Evolutionary conservation across 2,329 filamentous ascomycete genomes (phyloP).

Genomic region (Exophiala mesophila): DNA sequence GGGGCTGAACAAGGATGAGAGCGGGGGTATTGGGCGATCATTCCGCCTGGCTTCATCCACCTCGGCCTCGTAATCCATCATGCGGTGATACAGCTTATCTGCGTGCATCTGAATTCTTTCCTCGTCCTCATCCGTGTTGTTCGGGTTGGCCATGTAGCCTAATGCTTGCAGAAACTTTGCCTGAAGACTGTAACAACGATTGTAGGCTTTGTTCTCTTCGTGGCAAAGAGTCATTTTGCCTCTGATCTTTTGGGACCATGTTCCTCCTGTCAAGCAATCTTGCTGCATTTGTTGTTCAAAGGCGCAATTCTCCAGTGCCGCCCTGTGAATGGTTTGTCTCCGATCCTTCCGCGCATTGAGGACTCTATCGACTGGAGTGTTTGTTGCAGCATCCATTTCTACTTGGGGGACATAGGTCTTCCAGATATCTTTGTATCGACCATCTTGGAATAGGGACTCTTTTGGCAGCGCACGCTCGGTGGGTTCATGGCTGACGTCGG

Average conservation of each 20-base stretch:
- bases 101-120: slow-evolving; percentile 95
- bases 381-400: slow-evolving; percentile 63
- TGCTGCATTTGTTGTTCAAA: slow-evolving; percentile 78
- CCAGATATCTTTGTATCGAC: slow-evolving; percentile 83
- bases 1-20: slow-evolving; percentile 43
- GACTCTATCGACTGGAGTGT: slow-evolving; percentile 75
- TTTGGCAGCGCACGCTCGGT: slow-evolving; percentile 25
- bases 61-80: slow-evolving; percentile 73
- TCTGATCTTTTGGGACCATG: slow-evolving; percentile 53
- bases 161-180: slow-evolving; percentile 83
- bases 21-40: slow-evolving; percentile 38
- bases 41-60: slow-evolving; percentile 56
- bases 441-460: slow-evolving; percentile 62
- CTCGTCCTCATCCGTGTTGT: slow-evolving; percentile 64
- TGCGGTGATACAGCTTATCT: slow-evolving; percentile 80
- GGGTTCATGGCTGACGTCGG: slow-evolving; percentile 25
- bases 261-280: slow-evolving; percentile 73
- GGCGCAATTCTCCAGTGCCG: slow-evolving; percentile 90
- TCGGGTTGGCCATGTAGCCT: slow-evolving; percentile 63
- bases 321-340: slow-evolving; percentile 68
- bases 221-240: slow-evolving; percentile 68
- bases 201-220: slow-evolving; percentile 69
- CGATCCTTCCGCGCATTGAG: slow-evolving; percentile 80
- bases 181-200: slow-evolving; percentile 86
- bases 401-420: slow-evolving; percentile 75